phyloP scores from a whole-genome alignment of 1,284 basidiomycete species.

The Megacollybia platyphylla region DNA sequence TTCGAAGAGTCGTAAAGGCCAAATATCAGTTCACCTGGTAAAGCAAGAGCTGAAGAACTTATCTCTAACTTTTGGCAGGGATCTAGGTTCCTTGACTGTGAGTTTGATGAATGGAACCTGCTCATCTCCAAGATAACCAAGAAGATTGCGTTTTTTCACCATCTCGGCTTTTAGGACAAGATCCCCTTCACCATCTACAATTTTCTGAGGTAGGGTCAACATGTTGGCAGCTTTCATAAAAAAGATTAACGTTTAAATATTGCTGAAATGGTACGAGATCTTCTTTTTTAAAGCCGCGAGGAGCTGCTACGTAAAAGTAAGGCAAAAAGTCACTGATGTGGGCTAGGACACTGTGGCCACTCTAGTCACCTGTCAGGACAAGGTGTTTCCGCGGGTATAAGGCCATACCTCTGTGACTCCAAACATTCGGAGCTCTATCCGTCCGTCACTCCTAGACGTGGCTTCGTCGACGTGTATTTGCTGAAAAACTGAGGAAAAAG shows the following conservation, averaged over 20 bases:
- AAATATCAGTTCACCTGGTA: slow-evolving; percentile 2
- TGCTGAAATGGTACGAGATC: slow-evolving; percentile 56
- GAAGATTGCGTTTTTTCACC: slow-evolving; percentile 62
- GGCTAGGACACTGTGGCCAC: slow-evolving; percentile 79
- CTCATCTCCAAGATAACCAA: slow-evolving; percentile 81
- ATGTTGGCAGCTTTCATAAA: slow-evolving; percentile 1
- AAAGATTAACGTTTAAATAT: slow-evolving; percentile 63
- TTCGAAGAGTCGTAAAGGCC: slow-evolving; percentile 70
- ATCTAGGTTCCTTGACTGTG: slow-evolving; percentile 58
- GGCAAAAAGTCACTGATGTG: slow-evolving; percentile 75
- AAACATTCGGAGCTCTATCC: slow-evolving; percentile 60
- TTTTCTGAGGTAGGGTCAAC: slow-evolving; percentile 2
- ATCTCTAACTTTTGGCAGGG: slow-evolving; percentile 84
- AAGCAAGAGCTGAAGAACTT: slow-evolving; percentile 26
- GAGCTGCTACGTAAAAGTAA: slow-evolving; percentile 84
- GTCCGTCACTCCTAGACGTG: slow-evolving; percentile 30
- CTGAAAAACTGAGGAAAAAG: slow-evolving; percentile 58
- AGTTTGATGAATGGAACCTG: slow-evolving; percentile 75
- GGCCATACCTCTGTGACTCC: slow-evolving; percentile 70
- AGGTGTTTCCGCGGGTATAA: not conserved
- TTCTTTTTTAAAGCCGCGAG: slow-evolving; percentile 63
- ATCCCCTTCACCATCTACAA: slow-evolving; percentile 12
- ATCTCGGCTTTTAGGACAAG: slow-evolving; percentile 48
- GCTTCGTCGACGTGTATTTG: slow-evolving; percentile 87
- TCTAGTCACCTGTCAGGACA: slow-evolving; percentile 23